Percentiles rank a stretch among this genome's conserved stretches.
These are phyloP conservation scores for Solanum lycopersicoides DNA, from an alignment of 257 asterid species.

Conservation along the genomic window DNA sequence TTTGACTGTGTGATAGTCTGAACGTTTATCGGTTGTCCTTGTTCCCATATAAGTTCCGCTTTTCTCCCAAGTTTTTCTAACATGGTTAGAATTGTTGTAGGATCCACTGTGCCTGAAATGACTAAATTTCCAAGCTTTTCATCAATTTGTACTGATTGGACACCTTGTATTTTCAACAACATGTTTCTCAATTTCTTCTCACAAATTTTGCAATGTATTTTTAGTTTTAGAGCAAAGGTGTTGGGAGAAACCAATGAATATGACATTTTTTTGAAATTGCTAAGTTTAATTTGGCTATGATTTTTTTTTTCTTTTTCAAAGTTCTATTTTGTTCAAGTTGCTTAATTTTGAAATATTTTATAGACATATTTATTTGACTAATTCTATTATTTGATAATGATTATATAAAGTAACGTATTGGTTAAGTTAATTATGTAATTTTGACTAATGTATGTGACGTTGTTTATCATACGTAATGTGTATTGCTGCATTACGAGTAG, in stretches of 20 bases:
- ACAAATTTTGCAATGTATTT: constrained; percentile 6
- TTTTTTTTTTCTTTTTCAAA: background rate
- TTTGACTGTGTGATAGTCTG: background rate
- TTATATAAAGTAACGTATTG: background rate
- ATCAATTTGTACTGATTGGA: background rate
- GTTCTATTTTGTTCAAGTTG: background rate
- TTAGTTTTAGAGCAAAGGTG: constrained; percentile 5
- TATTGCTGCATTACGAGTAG: background rate
- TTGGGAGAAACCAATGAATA: background rate
- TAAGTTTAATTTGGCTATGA: background rate
- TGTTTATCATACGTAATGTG: background rate
- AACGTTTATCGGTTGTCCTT: background rate
- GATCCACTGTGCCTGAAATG: constrained; percentile 11
- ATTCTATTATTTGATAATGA: background rate
- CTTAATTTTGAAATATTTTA: background rate
- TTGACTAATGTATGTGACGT: background rate
- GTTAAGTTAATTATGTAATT: background rate
- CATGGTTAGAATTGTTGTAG: constrained; percentile 4
- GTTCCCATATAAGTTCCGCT: constrained; percentile 14
- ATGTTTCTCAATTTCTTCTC: constrained; percentile 3
- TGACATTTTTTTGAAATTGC: background rate
- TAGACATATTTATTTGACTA: background rate
- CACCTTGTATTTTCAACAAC: background rate
- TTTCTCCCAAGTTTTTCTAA: constrained; percentile 9
- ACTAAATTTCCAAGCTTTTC: background rate